Base-by-base conservation (phyloP, 306 rosid genomes). In the Ormosia emarginata region DNA sequence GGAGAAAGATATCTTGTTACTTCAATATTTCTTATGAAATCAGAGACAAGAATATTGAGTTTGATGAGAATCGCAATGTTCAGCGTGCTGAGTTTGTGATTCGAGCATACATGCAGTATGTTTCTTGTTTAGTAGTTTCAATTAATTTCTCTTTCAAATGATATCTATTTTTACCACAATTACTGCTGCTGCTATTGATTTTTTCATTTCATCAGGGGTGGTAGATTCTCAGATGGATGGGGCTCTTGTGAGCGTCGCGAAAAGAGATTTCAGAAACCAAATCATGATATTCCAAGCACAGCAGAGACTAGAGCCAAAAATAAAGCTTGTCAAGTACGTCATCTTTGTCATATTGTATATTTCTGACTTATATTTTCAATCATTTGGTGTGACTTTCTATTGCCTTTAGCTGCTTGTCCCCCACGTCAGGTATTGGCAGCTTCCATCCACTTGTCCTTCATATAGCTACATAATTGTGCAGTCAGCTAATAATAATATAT, bases 181-280 rank as follows among this genome's bases (percentile, higher is more conserved):
- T 59, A 78, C 50, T 73, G 17, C 61, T 17, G 7, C 72, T 64
- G 44, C 44, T 39, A 2, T 76, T 41, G 34, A 66, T 24, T 79
- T 43, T 47, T 67, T 71, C 12, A 29, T 46, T 56, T 70, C 75
- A 34, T 78, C 81, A 93, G 98, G 83, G 95, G 95, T 68, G 97
- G 98, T 81, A 89, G 98, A 80, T 95, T 93, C 86, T 87, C 98
- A n/a, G 98, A 95, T 87, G 98, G 97, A 83, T 95, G 98, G 98
- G 98, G 98, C 61, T 93, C 98, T 14, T 95, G 98, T 73, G 98
- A 95, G 24, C 89, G 95, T 80, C 94, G 94, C 4, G 98, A 95
- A 88, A 95, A 95, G 89, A 91, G 88, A 65, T 95, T 93, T 83
- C 73, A 8, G 53, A 93, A 91, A 58, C 98, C 98, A 77, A 95